Base-by-base conservation (phyloP, 1,284 basidiomycete genomes). In the Ceratobasidium sp. region DNA sequence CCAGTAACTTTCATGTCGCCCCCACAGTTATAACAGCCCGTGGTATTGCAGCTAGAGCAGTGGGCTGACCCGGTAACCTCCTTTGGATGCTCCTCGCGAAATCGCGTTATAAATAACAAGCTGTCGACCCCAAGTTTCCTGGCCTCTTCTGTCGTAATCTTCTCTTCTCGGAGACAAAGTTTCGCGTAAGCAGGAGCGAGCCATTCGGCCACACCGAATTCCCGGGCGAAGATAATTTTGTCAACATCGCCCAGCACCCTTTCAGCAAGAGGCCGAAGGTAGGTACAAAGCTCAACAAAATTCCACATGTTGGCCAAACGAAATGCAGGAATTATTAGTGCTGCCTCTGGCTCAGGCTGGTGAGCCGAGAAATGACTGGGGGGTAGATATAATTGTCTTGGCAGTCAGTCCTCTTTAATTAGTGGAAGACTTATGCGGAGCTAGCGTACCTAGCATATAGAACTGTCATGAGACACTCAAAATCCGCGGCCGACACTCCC, bases 171-270 rank as follows among this genome's bases (percentile, higher is more conserved):
- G 7, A 50, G 68, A 50, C 78, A 79, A 5, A 79, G 56, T 7
- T n/a, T 64, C 0, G 59, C 48, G 42, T 77, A 12, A n/a, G n/a
- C n/a, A n/a, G n/a, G n/a, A n/a, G n/a, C n/a, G n/a, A n/a, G n/a
- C n/a, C n/a, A n/a, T n/a, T 79, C 62, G 26, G 44, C 46, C 13
- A 79, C n/a, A 13, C 44, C 50, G 38, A 69, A 77, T 23, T 66
- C 46, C 10, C 59, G 59, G 12, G 78, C 78, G 12, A 79, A 48
- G 13, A 33, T 59, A 26, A 79, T 77, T 26, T 83, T 84, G 23
- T 61, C 59, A 17, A 71, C 26, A 40, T 40, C 69, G 56, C 28
- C 20, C 20, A 71, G 42, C 23, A 17, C 28, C 28, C 44, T 20
- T 23, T 71, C 50, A 23, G 48, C 69, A 20, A 71, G 38, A 1